Base-by-base conservation (phyloP, 192 early-diverging fungal genomes). In the Rhizoclosmatium globosum region DNA sequence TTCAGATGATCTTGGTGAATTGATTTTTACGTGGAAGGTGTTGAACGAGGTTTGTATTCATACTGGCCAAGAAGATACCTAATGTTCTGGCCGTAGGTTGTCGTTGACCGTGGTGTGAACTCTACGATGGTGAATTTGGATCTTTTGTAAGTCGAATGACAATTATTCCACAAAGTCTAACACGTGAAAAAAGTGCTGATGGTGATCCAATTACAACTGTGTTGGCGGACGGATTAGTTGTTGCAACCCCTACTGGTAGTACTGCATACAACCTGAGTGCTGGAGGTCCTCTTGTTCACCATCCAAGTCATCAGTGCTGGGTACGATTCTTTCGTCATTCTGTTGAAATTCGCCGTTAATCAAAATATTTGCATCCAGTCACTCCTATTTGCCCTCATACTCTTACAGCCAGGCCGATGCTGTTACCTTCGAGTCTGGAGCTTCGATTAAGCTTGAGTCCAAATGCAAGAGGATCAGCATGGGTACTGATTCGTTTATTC, bases 401-500 rank as follows among this genome's bases (percentile, higher is more conserved):
- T 13, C 87, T 98, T 39, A 96, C 95, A 42, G 97, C 97, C 85
- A 87, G 98, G 4, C 97, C 98, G n/a, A 98, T 98, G 92, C 85
- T 99, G 13, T 85, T 99, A 17, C 98, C 98, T 0, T 94, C 96
- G 67, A 91, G 92, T 23, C 93, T 96, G 91, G 95, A 96, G n/a
- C 76, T 99, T 21, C 88, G 92, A 1, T 92, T 99, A 4, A 90
- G 91, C 66, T 89, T 99, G 23, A 90, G 89, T 15, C 58, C 57
- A 7, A 92, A 94, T 83, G 92, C 92, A 17, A 88, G 98, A 15
- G 91, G 89, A 64, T 94, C 94, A 1, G 98, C 95, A 9, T 99
- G 96, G 96, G 97, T 92, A 64, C 90, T 91, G 11, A 23, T 3
- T 0, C 67, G 3, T 47, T 21, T 66, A 1, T 50, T 43, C 23